phyloP scores from a whole-genome alignment of 495 filamentous ascomycete species.

The Aspergillus nanangensis region DNA sequence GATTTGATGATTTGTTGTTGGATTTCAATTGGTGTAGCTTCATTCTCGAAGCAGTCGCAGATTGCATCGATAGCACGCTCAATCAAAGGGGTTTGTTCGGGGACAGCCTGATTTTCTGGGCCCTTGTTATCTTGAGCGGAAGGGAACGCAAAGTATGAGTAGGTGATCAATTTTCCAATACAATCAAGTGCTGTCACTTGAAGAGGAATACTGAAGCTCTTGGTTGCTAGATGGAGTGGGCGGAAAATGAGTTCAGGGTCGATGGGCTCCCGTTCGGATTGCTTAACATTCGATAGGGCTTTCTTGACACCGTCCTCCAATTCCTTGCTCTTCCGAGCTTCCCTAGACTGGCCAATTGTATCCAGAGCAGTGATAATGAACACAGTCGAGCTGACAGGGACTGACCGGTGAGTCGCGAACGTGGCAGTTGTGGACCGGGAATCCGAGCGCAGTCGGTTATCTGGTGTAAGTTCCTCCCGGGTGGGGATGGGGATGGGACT shows the following conservation, averaged over 20 bases:
- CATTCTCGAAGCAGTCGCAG: constrained; percentile 97
- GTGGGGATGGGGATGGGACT: constrained; percentile 8
- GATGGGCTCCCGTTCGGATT: constrained; percentile 60
- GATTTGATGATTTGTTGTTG: constrained; percentile 99
- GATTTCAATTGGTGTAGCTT: constrained; percentile 82
- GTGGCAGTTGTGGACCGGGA: constrained; percentile 55
- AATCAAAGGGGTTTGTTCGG: constrained; percentile 64
- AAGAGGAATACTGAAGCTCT: constrained; percentile 73
- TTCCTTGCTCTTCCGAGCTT: constrained; percentile 75
- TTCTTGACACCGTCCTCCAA: constrained; percentile 74
- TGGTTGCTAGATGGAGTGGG: constrained; percentile 83
- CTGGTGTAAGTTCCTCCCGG: constrained; percentile 24
- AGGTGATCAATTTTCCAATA: constrained; percentile 97
- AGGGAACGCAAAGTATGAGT: constrained; percentile 90
- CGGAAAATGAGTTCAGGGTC: constrained; percentile 90
- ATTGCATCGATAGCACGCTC: constrained; percentile 98
- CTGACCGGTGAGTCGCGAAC: constrained; percentile 46
- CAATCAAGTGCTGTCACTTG: constrained; percentile 91
- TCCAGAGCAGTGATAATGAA: constrained; percentile 92
- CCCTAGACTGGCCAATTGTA: constrained; percentile 81
- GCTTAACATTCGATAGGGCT: constrained; percentile 78
- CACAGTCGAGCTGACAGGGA: constrained; percentile 82
- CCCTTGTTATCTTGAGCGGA: constrained; percentile 32
- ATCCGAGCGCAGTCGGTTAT: constrained; percentile 47
- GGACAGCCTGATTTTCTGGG: constrained; percentile 41